These are phyloP conservation scores for Hericium alpestre DNA, from an alignment of 768 basidiomycete genomes.

Conservation along the genomic window DNA sequence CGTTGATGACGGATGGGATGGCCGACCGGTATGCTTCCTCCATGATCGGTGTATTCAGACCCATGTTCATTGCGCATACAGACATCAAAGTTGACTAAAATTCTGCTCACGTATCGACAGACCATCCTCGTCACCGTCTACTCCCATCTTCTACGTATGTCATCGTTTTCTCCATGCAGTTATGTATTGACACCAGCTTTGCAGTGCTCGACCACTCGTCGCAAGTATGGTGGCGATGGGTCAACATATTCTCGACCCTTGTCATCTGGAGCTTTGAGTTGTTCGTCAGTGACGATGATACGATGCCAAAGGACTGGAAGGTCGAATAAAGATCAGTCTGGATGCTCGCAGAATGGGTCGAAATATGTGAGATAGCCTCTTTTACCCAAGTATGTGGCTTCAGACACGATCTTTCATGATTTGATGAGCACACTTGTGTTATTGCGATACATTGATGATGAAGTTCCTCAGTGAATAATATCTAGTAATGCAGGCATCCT, in stretches of 20 bases:
- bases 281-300: slow-evolving; percentile 64
- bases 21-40: slow-evolving; percentile 49
- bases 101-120: slow-evolving; percentile 76
- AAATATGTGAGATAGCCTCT: too few relatives aligned
- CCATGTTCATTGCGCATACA: slow-evolving; percentile 18
- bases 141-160: slow-evolving; percentile 73
- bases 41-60: too few relatives aligned
- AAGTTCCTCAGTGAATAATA: background rate
- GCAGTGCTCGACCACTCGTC: slow-evolving; percentile 78
- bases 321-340: slow-evolving; percentile 26
- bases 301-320: slow-evolving; percentile 61
- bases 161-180: background rate
- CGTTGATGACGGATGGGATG: slow-evolving; percentile 56
- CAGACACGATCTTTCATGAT: too few relatives aligned
- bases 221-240: slow-evolving; percentile 93
- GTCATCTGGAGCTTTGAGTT: slow-evolving; percentile 77
- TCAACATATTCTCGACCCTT: slow-evolving; percentile 80
- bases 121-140: slow-evolving; percentile 80
- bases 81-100: slow-evolving; percentile 67
- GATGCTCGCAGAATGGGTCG: too few relatives aligned
- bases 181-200: background rate
- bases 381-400: too few relatives aligned
- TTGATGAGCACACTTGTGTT: background rate
- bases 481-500: background rate
- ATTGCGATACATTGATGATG: background rate